Percentiles rank a stretch among this genome's conserved stretches.
These are phyloP conservation scores for Ceratocystis albifundus DNA, from an alignment of 2,329 filamentous ascomycete genomes.

Conservation along the genomic window DNA sequence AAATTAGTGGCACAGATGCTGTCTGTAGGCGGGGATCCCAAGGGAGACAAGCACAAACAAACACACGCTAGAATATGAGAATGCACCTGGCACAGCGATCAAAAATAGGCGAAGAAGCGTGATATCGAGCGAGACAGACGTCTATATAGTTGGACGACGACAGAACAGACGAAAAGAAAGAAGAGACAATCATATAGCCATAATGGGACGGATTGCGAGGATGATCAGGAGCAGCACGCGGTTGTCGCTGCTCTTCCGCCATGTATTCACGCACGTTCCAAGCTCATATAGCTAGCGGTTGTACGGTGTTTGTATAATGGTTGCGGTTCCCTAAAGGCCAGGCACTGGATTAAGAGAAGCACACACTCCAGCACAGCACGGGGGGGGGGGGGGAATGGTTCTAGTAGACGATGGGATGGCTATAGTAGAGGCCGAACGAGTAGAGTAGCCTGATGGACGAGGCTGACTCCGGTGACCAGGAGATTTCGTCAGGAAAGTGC, in stretches of 20 bases:
- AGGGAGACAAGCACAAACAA: background rate
- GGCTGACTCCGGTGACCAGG: background rate
- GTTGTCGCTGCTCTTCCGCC: background rate
- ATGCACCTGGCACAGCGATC: background rate
- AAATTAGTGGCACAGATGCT: background rate
- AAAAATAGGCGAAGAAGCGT: conserved; percentile 1
- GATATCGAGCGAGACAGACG: background rate
- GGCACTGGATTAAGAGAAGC: background rate
- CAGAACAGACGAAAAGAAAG: background rate
- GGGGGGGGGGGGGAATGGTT: background rate
- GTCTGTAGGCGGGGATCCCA: background rate
- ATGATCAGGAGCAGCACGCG: background rate
- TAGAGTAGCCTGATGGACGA: background rate
- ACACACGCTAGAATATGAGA: background rate
- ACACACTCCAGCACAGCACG: background rate
- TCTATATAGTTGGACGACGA: background rate
- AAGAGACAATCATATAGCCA: background rate
- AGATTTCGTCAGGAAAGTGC: background rate
- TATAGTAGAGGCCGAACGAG: background rate
- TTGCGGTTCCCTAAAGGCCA: background rate
- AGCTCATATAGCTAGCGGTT: background rate
- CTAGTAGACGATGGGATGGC: background rate
- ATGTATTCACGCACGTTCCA: background rate
- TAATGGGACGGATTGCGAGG: background rate
- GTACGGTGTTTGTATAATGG: too few species aligned